Conservation (phyloP, 164 flowering plant genomes). For the Umbilicus rupestris region DNA sequence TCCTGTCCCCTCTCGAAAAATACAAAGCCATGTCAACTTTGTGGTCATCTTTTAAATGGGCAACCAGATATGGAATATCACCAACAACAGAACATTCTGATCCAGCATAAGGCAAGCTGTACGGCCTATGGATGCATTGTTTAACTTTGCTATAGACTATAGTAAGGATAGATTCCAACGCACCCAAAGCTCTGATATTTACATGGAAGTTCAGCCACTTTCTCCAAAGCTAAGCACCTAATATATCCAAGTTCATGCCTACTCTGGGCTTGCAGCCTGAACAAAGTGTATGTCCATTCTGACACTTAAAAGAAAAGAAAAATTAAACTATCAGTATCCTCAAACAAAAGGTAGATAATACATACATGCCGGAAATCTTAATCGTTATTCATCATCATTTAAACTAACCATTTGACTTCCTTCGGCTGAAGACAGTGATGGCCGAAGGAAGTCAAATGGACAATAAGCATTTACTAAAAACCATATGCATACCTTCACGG, state of each 20-base stretch:
- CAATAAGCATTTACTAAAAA: too few species aligned
- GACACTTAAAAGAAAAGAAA: neutral
- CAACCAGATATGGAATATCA: constrained; percentile 2
- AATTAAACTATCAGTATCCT: neutral
- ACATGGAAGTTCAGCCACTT: constrained; percentile 1
- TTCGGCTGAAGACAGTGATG: too few species aligned
- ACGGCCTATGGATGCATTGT: constrained; percentile 4
- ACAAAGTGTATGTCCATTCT: neutral
- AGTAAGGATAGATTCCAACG: constrained; percentile 4
- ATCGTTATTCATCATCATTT: neutral
- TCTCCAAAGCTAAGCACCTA: constrained; percentile 5
- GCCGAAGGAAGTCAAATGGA: too few species aligned
- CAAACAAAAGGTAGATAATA: neutral
- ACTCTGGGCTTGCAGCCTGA: constrained; percentile 4
- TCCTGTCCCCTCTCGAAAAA: too few species aligned
- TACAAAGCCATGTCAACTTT: constrained; percentile 6
- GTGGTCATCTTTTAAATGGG: constrained; percentile 1
- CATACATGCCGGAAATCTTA: neutral
- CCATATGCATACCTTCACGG: too few species aligned
- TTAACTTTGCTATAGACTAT: constrained; percentile 3
- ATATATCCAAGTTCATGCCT: constrained; percentile 5
- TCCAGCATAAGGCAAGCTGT: constrained; percentile 7
- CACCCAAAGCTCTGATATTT: constrained; percentile 5
- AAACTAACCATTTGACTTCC: neutral
- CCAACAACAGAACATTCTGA: constrained; percentile 5